Base-by-base conservation (phyloP, 2,329 filamentous ascomycete genomes). In the Scedosporium apiospermum region DNA sequence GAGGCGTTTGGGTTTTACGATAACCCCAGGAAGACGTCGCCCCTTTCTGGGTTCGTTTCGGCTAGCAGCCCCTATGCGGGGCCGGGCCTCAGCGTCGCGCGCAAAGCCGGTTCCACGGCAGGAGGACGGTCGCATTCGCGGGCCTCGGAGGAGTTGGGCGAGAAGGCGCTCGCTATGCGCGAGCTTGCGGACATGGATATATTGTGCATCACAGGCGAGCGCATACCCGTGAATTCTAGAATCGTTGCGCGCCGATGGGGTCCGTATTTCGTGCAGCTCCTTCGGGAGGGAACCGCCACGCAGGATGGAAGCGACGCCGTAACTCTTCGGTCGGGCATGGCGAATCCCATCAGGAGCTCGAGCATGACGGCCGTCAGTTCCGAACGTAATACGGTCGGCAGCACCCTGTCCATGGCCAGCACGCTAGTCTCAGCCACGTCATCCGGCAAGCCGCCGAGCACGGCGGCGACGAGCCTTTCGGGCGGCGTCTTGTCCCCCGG, bases 1-100 rank as follows among this genome's bases (percentile, higher is more conserved):
- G 95, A 99, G 72, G 93, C 95, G 0, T 99, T 98, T 77, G 95
- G 95, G 1, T 87, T 99, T 53, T 98, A 97, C 73, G 93, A 98
- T 71, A 99, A 98, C 72, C 93, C 95, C 10, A 86, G 93, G 66
- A 89, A 88, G 71, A 85, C 82, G 0, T 80, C 85, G 4, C 90
- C 93, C 1, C 86, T 91, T 68, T 96, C 92, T 0, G 89, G 87
- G 9, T 97, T 95, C 72, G 81, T 88, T 63, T 97, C 93, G 1
- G 88, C 91, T 26, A 96, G 92, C 75, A 88, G 75, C 77, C 91
- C 78, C 27, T 88, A 79, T 71, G 87, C 76, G 63, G 83, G 74
- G 34, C 84, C 73, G 66, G 85, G 74, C 27, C 79, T 80, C 65
- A 88, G 80, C 66, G 72, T 85, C 51, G 79, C 82, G 1, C 77